These are phyloP conservation scores for Aspergillus affinis DNA, from an alignment of 495 filamentous ascomycete species.

Conservation along the genomic window DNA sequence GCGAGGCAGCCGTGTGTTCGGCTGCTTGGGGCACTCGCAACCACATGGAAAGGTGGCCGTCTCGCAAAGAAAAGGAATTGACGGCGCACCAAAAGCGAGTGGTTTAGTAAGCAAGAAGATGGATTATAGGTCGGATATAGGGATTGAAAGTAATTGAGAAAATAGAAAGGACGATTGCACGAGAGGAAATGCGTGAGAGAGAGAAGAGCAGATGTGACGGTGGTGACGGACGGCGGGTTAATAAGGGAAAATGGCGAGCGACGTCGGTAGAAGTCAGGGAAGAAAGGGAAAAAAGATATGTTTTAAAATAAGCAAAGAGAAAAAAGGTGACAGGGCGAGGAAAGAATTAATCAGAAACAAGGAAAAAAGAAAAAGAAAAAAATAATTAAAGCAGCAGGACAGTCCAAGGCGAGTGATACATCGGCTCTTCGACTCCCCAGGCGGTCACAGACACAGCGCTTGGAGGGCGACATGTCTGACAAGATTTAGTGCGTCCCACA, in stretches of 20 bases:
- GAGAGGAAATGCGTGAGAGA: not conserved
- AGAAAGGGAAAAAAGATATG: conserved; percentile 1
- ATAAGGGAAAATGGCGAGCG: not conserved
- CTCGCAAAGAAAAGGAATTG: conserved; percentile 14
- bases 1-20: conserved; percentile 37
- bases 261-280: not conserved
- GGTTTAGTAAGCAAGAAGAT: conserved; percentile 9
- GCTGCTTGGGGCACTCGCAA: conserved; percentile 36
- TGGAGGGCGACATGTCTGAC: conserved; percentile 29
- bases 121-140: not conserved
- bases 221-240: conserved; percentile 1
- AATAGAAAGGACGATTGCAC: conserved; percentile 13
- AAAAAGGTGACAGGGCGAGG: conserved; percentile 5
- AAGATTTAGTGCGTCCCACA: conserved; percentile 28
- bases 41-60: conserved; percentile 37
- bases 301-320: conserved; percentile 7
- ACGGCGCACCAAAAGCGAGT: conserved; percentile 13
- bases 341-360: conserved; percentile 8
- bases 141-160: conserved; percentile 12
- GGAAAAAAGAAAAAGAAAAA: conserved; percentile 12
- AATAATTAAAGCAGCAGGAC: conserved; percentile 16
- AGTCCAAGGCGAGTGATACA: conserved; percentile 24
- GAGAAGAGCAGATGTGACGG: not conserved
- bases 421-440: conserved; percentile 11
- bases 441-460: conserved; percentile 22